These are phyloP conservation scores for Cercospora sp. DNA, from an alignment of 2,329 filamentous ascomycete genomes.

Conservation along the genomic window DNA sequence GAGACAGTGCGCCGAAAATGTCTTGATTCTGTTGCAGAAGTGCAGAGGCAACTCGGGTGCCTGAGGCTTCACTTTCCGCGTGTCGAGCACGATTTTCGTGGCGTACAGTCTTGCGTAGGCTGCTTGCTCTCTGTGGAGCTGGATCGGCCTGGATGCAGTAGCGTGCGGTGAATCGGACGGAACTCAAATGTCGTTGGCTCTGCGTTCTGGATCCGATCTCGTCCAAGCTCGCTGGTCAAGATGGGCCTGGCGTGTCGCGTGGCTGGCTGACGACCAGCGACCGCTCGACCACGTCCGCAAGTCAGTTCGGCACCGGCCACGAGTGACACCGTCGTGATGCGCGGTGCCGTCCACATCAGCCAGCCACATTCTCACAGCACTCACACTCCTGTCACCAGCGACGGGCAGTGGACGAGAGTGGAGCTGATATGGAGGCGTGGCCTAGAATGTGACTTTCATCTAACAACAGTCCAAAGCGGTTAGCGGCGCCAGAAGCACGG, in stretches of 20 bases:
- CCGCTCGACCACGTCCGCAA: not conserved
- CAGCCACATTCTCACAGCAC: not conserved
- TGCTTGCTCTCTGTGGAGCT: too few species aligned
- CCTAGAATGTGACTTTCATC: not conserved
- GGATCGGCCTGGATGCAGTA: too few species aligned
- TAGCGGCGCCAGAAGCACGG: not conserved
- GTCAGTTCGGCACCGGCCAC: not conserved
- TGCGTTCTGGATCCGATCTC: too few species aligned
- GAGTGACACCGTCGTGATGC: not conserved
- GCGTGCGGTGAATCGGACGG: too few species aligned
- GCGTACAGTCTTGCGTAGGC: too few species aligned
- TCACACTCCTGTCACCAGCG: not conserved
- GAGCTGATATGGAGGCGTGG: too few species aligned
- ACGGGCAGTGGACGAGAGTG: too few species aligned
- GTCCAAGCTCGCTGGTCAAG: too few species aligned
- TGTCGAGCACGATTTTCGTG: too few species aligned
- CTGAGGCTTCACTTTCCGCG: not conserved
- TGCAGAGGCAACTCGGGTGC: not conserved
- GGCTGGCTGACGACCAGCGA: too few species aligned
- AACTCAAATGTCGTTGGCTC: too few species aligned
- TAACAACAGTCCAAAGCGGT: not conserved
- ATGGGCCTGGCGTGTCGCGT: too few species aligned
- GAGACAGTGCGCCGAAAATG: not conserved
- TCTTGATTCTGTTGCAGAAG: not conserved
- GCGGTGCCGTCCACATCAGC: not conserved